Base-by-base conservation (phyloP, 169 alveolate species). In the Plasmodium berghei region DNA sequence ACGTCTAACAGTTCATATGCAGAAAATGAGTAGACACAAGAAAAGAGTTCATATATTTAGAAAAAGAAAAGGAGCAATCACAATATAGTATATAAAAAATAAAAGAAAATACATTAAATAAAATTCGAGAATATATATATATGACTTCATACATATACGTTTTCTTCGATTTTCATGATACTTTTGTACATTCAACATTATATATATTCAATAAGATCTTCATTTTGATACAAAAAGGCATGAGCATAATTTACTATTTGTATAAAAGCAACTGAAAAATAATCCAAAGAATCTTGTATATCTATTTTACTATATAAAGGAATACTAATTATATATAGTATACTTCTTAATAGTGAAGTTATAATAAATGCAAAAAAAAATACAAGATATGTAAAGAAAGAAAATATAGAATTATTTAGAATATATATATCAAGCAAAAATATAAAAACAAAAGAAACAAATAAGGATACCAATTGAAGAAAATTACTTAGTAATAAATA, bases 361-460 rank as follows among this genome's bases (percentile, higher is more conserved):
- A 46, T 6, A 52, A 77, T 14, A 0, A 77, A 58, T 46, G 54
- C 5, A 12, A 42, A 42, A 28, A 77, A 24, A 45, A 74, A 77
- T 54, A 77, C 9, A 12, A 67, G 20, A 34, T 77, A 77, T 22
- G 66, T 2, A 58, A 77, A 28, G n/a, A 18, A 63, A 28, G 73
- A 69, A 40, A 77, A 14, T 56, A 77, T 28, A 12, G 66, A 28
- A 52, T 58, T 34, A 45, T 64, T 46, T 22, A 77, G n/a, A 2
- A 77, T 22, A 58, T 77, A 64, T 20, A n/a, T 18, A 14, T 77
- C 89, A 52, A 64, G 10, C 12, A 64, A 28, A 42, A 48, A 26
- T n/a, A 77, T n/a, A 26, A 77, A 46, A 77, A 66, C 34, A 24
- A 77, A 22, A 9, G 66, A 64, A 18, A 77, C n/a, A 18, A 67